A percentile compares a stretch with the other conserved stretches of the same genome.
These are phyloP conservation scores for Pseudogymnoascus sp. DNA, from an alignment of 2,329 filamentous ascomycete species.

Conservation along the genomic window DNA sequence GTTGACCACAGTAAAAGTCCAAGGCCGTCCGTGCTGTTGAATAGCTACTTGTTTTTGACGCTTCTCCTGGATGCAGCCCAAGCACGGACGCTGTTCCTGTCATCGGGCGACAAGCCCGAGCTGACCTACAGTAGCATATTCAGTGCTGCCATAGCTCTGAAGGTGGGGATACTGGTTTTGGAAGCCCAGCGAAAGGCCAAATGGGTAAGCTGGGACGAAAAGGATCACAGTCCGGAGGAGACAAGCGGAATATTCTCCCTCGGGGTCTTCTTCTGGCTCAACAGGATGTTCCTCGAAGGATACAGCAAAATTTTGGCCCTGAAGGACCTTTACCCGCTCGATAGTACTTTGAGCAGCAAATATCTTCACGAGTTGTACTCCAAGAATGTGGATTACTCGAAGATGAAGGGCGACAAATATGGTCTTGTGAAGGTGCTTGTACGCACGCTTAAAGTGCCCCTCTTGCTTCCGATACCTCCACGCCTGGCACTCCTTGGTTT, in stretches of 20 bases:
- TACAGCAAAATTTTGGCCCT: slow-evolving; percentile 23
- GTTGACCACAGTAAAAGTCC: slow-evolving; percentile 31
- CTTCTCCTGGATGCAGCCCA: slow-evolving; percentile 38
- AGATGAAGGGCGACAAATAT: slow-evolving; percentile 13
- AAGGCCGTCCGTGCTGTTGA: slow-evolving; percentile 39
- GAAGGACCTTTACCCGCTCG: slow-evolving; percentile 25
- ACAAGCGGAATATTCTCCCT: slow-evolving; percentile 26
- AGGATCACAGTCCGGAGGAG: slow-evolving; percentile 28
- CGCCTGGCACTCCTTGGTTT: slow-evolving; percentile 35
- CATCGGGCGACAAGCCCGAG: slow-evolving; percentile 9
- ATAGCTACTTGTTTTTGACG: slow-evolving; percentile 35
- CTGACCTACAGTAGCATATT: slow-evolving; percentile 15
- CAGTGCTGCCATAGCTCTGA: slow-evolving; percentile 11
- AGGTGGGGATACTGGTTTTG: slow-evolving; percentile 11
- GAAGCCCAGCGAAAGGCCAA: slow-evolving; percentile 19
- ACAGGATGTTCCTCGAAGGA: slow-evolving; percentile 25
- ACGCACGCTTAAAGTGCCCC: slow-evolving; percentile 21
- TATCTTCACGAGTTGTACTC: slow-evolving; percentile 16
- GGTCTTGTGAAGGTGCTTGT: slow-evolving; percentile 21
- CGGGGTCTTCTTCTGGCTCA: slow-evolving; percentile 29
- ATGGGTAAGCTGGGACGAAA: slow-evolving; percentile 23
- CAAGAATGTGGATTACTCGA: slow-evolving; percentile 13
- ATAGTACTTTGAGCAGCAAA: slow-evolving; percentile 18
- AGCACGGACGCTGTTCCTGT: slow-evolving; percentile 37
- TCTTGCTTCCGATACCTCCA: slow-evolving; percentile 27